Percentiles rank a stretch among this genome's conserved stretches.
Evolutionary conservation across 306 rosid genomes (phyloP).

Genomic region (Quercus rubra): DNA sequence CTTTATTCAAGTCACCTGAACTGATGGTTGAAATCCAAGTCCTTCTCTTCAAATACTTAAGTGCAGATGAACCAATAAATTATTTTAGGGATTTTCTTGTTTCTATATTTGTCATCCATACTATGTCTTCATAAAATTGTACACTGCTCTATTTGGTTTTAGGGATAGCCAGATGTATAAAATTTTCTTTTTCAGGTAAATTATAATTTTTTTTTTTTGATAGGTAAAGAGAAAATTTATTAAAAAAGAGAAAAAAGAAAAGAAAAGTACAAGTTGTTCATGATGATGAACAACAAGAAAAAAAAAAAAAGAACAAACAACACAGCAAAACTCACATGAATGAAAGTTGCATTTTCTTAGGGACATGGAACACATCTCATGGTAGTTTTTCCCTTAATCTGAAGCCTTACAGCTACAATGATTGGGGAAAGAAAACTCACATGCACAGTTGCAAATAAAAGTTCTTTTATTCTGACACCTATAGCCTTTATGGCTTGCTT

Average conservation of each 20-base stretch:
- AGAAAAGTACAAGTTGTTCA: no score
- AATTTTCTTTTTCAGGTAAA: not conserved
- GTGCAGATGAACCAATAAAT: constrained; percentile 3
- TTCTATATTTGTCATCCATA: not conserved
- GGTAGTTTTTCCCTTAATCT: not conserved
- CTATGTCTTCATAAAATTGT: not conserved
- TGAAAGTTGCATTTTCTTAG: not conserved
- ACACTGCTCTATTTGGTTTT: not conserved
- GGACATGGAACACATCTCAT: not conserved
- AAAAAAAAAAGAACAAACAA: no score
- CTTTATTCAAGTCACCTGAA: no score
- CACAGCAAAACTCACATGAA: not conserved
- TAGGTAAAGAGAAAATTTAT: no score
- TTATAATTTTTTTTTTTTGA: not conserved
- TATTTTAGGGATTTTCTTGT: constrained; percentile 1
- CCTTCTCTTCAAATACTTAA: not conserved
- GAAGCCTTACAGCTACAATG: not conserved
- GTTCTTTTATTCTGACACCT: no score
- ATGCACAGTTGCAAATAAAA: no score
- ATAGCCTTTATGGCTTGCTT: no score
- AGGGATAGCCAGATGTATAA: not conserved
- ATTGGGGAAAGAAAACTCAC: not conserved
- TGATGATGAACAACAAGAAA: no score
- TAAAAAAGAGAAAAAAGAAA: no score
- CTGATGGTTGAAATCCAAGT: no score